Evolutionary conservation across 75 land plant genomes (phyloP), one percentile per base, ranked within the genome.

Genomic region (Chamaecyparis obtusa): DNA sequence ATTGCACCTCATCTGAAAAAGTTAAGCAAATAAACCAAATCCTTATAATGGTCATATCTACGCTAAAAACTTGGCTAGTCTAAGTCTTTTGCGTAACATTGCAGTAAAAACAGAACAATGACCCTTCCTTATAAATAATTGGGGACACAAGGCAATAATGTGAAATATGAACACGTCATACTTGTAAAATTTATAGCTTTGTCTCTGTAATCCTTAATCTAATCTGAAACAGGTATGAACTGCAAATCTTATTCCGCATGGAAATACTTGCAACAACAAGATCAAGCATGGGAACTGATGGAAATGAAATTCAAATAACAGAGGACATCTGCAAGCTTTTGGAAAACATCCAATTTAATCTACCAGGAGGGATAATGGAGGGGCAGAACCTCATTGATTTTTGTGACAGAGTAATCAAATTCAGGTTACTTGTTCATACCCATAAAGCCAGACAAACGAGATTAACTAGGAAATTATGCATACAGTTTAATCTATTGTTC

Each of bases 211-310:
- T 49, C 64, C 56, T 84, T 51, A 54, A 54, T 54, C 32, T 21
- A 54, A 84, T 64, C 21, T n/a, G 9, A 30, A 54, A 48, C 32
- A 96, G 98, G 89, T 91, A 95, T 90, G 95, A 97, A 83, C 57
- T 96, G 88, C 99, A 97, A 86, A 93, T 97, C 6, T 88, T 93
- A 19, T 93, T 97, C 88, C 91, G 99, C 10, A 92, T 97, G 69
- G 69, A 64, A n/a, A 64, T 64, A 64, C 69, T 64, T 64, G 69
- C 69, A 5, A 24, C 27, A 64, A 64, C 69, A 64, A 64, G 69
- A 64, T 24, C 69, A 64, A 24, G 69, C 69, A 64, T 5, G 93
- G 99, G 95, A 87, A 94, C 89, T 88, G 46, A 74, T 86, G 60
- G 76, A 71, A 44, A 92, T 84, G 69, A 91, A 89, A 64, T 64